These are phyloP conservation scores for Ceratocystis colombiana DNA, from an alignment of 2,329 filamentous ascomycete species.

Conservation along the genomic window DNA sequence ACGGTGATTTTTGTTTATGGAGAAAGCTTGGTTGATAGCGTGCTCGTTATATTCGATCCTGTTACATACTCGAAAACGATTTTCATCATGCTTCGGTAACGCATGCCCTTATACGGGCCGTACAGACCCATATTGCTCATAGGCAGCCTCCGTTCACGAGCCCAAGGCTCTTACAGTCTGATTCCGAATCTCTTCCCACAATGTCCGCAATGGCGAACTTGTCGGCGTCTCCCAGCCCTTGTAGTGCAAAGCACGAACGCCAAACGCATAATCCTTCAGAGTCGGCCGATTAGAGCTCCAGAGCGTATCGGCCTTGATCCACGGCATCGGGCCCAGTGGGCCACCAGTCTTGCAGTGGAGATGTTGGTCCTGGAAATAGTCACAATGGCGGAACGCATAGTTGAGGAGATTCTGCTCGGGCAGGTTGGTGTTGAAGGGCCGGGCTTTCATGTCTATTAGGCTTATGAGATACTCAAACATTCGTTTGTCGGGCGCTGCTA, in stretches of 20 bases:
- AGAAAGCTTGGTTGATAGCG: too few species aligned
- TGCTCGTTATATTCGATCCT: too few species aligned
- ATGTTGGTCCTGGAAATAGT: conserved; percentile 22
- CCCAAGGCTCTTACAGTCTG: neutral
- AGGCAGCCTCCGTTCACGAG: neutral
- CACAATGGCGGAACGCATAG: conserved; percentile 34
- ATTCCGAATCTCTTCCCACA: conserved; percentile 19
- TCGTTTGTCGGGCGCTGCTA: conserved; percentile 34
- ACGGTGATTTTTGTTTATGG: neutral
- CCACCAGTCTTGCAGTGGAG: conserved; percentile 18
- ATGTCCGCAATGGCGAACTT: conserved; percentile 8
- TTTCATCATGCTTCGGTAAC: too few species aligned
- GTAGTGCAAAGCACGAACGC: conserved; percentile 23
- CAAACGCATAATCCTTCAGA: conserved; percentile 20
- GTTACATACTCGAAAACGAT: too few species aligned
- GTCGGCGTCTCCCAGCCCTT: conserved; percentile 24
- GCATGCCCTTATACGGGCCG: neutral
- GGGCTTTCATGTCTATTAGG: conserved; percentile 30
- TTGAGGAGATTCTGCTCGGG: conserved; percentile 39
- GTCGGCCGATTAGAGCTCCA: conserved; percentile 24
- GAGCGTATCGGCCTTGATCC: conserved; percentile 18
- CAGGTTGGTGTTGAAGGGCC: conserved; percentile 34
- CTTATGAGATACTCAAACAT: conserved; percentile 35
- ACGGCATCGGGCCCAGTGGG: conserved; percentile 24
- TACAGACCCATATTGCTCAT: neutral